Percentiles rank a stretch among this genome's conserved stretches.
Conservation (phyloP, 169 alveolate genomes). For the Eimeria brunetti region DNA sequence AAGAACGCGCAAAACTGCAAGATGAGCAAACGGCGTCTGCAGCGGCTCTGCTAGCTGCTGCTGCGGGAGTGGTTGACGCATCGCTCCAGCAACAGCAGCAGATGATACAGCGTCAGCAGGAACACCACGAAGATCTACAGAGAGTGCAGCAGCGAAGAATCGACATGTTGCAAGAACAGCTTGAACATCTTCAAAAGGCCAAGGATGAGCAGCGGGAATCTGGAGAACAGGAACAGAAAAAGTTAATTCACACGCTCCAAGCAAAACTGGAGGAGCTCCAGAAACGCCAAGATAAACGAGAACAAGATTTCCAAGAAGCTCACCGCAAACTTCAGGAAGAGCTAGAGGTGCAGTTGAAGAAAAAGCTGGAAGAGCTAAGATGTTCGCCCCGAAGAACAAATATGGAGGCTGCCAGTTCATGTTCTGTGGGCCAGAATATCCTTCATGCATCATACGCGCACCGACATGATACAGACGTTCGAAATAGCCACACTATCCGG, state of each 20-base stretch:
- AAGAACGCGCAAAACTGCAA: slow-evolving; percentile 15
- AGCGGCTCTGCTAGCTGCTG: slow-evolving; percentile 67
- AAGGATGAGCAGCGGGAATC: slow-evolving; percentile 61
- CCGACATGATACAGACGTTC: slow-evolving; percentile 2
- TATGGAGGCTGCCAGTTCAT: slow-evolving; percentile 3
- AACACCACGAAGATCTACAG: slow-evolving; percentile 65
- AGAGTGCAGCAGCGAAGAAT: slow-evolving; percentile 61
- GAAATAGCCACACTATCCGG: neutral
- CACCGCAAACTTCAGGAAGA: slow-evolving; percentile 65
- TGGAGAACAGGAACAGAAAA: slow-evolving; percentile 63
- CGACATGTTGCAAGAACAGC: slow-evolving; percentile 69
- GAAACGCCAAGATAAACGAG: slow-evolving; percentile 46
- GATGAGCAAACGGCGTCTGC: slow-evolving; percentile 69
- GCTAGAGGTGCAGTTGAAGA: slow-evolving; percentile 41
- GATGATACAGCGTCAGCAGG: slow-evolving; percentile 74
- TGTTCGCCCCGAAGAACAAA: neutral
- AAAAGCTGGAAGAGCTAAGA: slow-evolving; percentile 54
- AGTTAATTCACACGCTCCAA: slow-evolving; percentile 37
- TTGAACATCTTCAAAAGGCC: slow-evolving; percentile 34
- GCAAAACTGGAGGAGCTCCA: slow-evolving; percentile 69
- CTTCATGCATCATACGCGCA: neutral
- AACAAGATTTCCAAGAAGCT: slow-evolving; percentile 51
- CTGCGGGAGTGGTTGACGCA: slow-evolving; percentile 69
- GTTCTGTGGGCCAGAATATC: neutral
- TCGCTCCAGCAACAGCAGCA: slow-evolving; percentile 70